A percentile compares a stretch with the other conserved stretches of the same genome.
Conservation (phyloP, 2,329 filamentous ascomycete species). For the Macrophomina tecta region DNA sequence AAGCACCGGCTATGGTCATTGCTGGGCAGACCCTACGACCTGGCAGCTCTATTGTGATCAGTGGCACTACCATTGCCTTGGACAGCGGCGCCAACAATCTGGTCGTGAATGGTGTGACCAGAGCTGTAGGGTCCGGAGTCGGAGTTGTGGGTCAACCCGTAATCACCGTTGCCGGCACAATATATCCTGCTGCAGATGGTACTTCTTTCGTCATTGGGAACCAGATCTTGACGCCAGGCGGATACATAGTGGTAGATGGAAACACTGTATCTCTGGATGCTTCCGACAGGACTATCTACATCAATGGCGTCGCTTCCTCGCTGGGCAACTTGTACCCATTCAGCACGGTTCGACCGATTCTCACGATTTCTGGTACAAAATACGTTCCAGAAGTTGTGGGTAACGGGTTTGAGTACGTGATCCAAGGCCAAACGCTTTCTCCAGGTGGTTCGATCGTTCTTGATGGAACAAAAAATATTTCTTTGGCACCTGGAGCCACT, state of each 20-base stretch:
- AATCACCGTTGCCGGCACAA: constrained; percentile 31
- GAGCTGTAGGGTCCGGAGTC: constrained; percentile 25
- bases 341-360: constrained; percentile 31
- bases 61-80: constrained; percentile 35
- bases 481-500: constrained; percentile 34
- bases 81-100: constrained; percentile 32
- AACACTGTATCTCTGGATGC: constrained; percentile 29
- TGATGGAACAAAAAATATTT: constrained; percentile 33
- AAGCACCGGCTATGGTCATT: constrained; percentile 30
- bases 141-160: constrained; percentile 11
- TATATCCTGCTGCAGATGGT: constrained; percentile 23
- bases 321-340: constrained; percentile 11
- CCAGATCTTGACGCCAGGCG: constrained; percentile 39
- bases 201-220: constrained; percentile 30
- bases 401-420: not conserved
- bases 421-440: constrained; percentile 32
- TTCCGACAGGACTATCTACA: constrained; percentile 27
- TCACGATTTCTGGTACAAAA: constrained; percentile 32
- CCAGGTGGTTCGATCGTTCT: constrained; percentile 35
- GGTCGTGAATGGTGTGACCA: constrained; percentile 36
- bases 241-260: constrained; percentile 29
- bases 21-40: constrained; percentile 34
- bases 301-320: constrained; percentile 30
- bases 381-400: constrained; percentile 1
- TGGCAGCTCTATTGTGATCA: constrained; percentile 33